These are phyloP conservation scores for Sporobolomyces phaffii DNA, from an alignment of 768 basidiomycete species.

Conservation along the genomic window DNA sequence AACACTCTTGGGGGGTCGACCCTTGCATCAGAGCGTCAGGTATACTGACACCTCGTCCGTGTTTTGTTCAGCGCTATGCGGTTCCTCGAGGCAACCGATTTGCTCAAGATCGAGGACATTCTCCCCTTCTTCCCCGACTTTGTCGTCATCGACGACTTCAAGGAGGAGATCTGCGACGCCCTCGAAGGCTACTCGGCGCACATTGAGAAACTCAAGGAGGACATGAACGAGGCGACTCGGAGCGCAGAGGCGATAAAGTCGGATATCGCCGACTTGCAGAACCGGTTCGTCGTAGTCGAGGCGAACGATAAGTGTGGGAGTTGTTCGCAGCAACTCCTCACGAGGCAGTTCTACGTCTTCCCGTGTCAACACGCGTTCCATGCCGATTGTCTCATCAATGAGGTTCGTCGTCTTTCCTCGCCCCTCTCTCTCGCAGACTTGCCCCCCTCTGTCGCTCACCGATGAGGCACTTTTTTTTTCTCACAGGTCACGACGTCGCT, in stretches of 20 bases:
- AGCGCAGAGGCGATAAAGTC: slow-evolving; percentile 88
- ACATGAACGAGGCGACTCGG: slow-evolving; percentile 92
- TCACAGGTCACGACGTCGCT: slow-evolving; percentile 83
- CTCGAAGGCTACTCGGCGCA: slow-evolving; percentile 88
- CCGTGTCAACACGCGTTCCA: slow-evolving; percentile 98
- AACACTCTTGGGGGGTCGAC: too few species aligned
- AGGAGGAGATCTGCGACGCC: slow-evolving; percentile 93
- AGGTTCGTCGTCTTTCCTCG: slow-evolving; percentile 57
- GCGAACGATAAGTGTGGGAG: slow-evolving; percentile 76
- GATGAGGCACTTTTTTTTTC: neutral
- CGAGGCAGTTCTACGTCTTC: slow-evolving; percentile 94
- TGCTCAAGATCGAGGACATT: slow-evolving; percentile 97
- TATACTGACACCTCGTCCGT: neutral
- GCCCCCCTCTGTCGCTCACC: neutral
- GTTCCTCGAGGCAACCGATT: slow-evolving; percentile 86
- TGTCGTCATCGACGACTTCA: slow-evolving; percentile 98
- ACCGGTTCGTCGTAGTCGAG: slow-evolving; percentile 87
- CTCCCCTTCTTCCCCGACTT: slow-evolving; percentile 99
- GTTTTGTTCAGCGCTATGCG: slow-evolving; percentile 73
- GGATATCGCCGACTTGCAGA: slow-evolving; percentile 76
- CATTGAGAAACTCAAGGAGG: slow-evolving; percentile 78
- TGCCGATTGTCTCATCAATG: slow-evolving; percentile 87
- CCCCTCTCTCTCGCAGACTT: slow-evolving; percentile 16
- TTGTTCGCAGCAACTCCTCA: slow-evolving; percentile 69
- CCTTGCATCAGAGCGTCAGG: too few species aligned